Percentiles rank a stretch among this genome's conserved stretches.
These are phyloP conservation scores for Thalassiosira hispida DNA, from an alignment of 352 stramenopile species.

Conservation along the genomic window DNA sequence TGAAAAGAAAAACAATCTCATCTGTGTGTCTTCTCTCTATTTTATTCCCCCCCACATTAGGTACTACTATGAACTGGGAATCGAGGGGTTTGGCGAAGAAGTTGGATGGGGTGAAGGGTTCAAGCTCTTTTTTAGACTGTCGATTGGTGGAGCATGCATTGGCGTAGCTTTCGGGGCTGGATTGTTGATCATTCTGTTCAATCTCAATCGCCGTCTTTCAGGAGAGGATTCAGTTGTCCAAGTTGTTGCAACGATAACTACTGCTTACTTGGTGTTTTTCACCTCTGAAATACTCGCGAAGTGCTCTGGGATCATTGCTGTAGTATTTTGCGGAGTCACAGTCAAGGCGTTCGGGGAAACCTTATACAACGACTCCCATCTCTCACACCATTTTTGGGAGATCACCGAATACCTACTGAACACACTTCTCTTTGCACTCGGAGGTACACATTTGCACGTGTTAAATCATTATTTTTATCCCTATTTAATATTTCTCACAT, in stretches of 20 bases:
- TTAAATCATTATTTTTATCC: conserved; percentile 7
- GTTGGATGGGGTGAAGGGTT: conserved; percentile 63
- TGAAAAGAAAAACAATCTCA: too few species aligned
- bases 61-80: conserved; percentile 66
- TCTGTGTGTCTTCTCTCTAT: too few species aligned
- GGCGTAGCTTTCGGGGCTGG: conserved; percentile 81
- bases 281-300: conserved; percentile 46
- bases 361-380: conserved; percentile 70
- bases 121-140: conserved; percentile 77
- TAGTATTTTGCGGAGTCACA: conserved; percentile 74
- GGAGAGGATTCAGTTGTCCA: conserved; percentile 62
- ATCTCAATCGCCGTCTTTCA: conserved; percentile 69
- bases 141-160: conserved; percentile 70
- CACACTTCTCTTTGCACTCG: conserved; percentile 79
- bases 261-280: conserved; percentile 67
- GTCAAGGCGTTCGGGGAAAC: conserved; percentile 72
- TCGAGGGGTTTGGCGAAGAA: conserved; percentile 66
- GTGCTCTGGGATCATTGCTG: conserved; percentile 81
- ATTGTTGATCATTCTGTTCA: conserved; percentile 59
- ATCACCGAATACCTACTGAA: conserved; percentile 78
- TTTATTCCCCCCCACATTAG: too few species aligned
- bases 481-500: background rate
- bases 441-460: conserved; percentile 70
- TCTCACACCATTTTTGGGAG: conserved; percentile 81
- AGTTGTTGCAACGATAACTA: conserved; percentile 56